Conservation (phyloP, 2,329 filamentous ascomycete species). For the Hypoxylon sp. region DNA sequence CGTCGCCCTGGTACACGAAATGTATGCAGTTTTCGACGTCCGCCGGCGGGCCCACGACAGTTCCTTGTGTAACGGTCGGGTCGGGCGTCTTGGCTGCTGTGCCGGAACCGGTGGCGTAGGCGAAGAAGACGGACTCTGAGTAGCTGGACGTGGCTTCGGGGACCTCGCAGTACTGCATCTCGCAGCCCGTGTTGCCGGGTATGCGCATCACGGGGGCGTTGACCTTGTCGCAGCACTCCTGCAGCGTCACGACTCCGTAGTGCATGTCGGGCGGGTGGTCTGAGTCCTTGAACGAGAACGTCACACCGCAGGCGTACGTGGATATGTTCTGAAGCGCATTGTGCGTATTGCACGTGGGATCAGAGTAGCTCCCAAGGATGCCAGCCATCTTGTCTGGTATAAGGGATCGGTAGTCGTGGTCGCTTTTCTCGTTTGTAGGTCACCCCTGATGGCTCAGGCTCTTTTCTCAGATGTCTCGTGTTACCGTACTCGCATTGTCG, state of each 20-base stretch:
- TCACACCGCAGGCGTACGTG: slow-evolving; percentile 38
- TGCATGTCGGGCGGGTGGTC: slow-evolving; percentile 36
- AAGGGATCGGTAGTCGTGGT: not conserved
- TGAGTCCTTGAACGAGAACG: slow-evolving; percentile 33
- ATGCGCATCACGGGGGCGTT: slow-evolving; percentile 33
- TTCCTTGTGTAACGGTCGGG: slow-evolving; percentile 23
- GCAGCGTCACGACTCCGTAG: slow-evolving; percentile 35
- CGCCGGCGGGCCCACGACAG: slow-evolving; percentile 8
- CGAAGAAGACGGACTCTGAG: slow-evolving; percentile 23
- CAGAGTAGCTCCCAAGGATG: slow-evolving; percentile 25
- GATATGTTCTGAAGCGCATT: slow-evolving; percentile 38
- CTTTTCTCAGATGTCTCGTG: not conserved
- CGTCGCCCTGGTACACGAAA: slow-evolving; percentile 38
- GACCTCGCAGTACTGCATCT: slow-evolving; percentile 40
- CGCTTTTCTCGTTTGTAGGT: not conserved
- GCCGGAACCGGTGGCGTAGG: slow-evolving; percentile 27
- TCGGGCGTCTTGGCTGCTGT: slow-evolving; percentile 28
- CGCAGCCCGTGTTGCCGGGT: slow-evolving; percentile 40
- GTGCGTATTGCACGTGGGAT: slow-evolving; percentile 40
- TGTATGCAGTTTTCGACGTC: slow-evolving; percentile 33
- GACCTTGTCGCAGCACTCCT: slow-evolving; percentile 34
- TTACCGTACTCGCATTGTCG: not conserved
- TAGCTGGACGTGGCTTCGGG: slow-evolving; percentile 26
- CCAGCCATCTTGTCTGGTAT: slow-evolving; percentile 27
- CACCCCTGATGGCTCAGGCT: not conserved